phyloP scores from a whole-genome alignment of 805 yeast species.

The Hanseniaspora vineae region DNA sequence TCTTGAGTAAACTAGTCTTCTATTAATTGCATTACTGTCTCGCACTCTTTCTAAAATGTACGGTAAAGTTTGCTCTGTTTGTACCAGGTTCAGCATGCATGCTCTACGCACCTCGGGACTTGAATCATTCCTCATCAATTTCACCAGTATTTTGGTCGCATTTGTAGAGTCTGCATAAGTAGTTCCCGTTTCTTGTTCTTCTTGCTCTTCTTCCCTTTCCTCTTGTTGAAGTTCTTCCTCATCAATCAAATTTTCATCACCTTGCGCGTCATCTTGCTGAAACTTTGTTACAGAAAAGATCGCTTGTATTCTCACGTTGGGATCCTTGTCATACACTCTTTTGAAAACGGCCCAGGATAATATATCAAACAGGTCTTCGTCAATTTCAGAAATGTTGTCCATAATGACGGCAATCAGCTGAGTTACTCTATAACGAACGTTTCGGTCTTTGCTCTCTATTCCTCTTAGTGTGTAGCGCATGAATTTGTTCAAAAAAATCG shows the following conservation, averaged over 20 bases:
- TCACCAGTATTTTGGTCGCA: constrained; percentile 34
- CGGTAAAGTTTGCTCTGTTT: constrained; percentile 39
- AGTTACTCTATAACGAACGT: constrained; percentile 68
- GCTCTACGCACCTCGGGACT: constrained; percentile 85
- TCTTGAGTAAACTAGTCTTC: constrained; percentile 61
- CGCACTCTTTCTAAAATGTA: constrained; percentile 68
- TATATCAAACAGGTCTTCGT: constrained; percentile 53
- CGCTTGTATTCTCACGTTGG: constrained; percentile 72
- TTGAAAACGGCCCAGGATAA: constrained; percentile 47
- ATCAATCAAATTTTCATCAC: constrained; percentile 5
- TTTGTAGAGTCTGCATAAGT: constrained; percentile 14
- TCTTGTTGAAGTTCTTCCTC: too few species aligned
- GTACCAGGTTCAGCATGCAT: constrained; percentile 58
- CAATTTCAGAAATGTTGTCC: constrained; percentile 61
- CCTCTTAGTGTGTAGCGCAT: constrained; percentile 66
- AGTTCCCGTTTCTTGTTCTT: too few species aligned
- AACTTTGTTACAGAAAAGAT: constrained; percentile 66
- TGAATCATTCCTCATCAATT: constrained; percentile 61
- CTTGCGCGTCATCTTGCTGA: constrained; percentile 41
- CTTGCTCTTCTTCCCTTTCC: too few species aligned
- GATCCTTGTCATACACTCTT: constrained; percentile 64
- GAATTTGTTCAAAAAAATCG: constrained; percentile 45
- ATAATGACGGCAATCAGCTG: constrained; percentile 64
- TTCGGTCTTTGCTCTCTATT: constrained; percentile 58
- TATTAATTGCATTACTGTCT: constrained; percentile 57